Evolutionary conservation across 495 filamentous ascomycete species (phyloP), one percentile per base, ranked within the genome.

Genomic region (Pyrenopolyporus hunteri): DNA sequence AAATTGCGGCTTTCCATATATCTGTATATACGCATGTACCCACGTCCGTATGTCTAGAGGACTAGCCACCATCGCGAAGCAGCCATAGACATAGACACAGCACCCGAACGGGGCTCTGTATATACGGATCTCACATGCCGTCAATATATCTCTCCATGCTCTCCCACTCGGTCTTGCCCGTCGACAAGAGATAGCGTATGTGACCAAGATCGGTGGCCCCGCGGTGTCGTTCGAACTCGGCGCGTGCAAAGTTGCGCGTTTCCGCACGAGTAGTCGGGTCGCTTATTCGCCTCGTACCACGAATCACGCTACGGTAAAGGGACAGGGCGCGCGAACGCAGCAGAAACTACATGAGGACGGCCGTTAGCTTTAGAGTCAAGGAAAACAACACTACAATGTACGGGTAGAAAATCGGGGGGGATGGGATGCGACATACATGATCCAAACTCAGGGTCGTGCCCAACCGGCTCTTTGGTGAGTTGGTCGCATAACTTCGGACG

Each of bases 201-300:
- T 83, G 80, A 44, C 57, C 71, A 73, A 89, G 61, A 69, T 95
- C 90, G 2, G 83, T 86, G 17, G 93, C 87, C 26, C 78, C 60
- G 16, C 81, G 83, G 72, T 91, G 85, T 20, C 88, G 81, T 71
- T 90, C 86, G 68, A 94, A 93, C 63, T 94, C 91, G 37, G 79
- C 75, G 9, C 90, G 82, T 23, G 88, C 91, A 77, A 89, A 93
- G 22, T 75, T 73, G 28, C 80, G 80, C 57, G 92, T 84, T 63
- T 95, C 92, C 42, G 76, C 72, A 17, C 85, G 81, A 8, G 87
- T 83, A 6, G 64, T 65, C 29, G 74, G 72, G 57, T 85, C 82
- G 4, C 70, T 26, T 17, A 88, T 83, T 25, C 70, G 74, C 47
- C 74, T 68, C 10, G 76, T 79, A 46, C 70, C 76, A 14, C 85